Evolutionary conservation across 495 filamentous ascomycete species (phyloP), one percentile per base, ranked within the genome.

Genomic region (Xylona heveae): DNA sequence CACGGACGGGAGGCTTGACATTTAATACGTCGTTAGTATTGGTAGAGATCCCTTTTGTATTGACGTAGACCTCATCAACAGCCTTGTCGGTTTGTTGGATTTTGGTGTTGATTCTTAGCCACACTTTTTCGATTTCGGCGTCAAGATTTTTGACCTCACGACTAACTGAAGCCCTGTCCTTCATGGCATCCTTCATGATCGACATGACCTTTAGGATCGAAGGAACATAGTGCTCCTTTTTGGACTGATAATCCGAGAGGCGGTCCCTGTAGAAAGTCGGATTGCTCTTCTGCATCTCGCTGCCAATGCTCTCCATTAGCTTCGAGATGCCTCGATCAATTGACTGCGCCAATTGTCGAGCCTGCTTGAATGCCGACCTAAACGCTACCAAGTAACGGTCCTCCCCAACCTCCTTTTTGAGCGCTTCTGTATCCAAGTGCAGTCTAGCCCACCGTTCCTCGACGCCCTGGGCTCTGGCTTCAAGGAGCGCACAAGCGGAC

Each of bases 341-440:
- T 1, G 81, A 91, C 36, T 90, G 80, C 42, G 78, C 81, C 79
- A 97, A 83, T 49, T 90, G 85, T 37, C 85, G 70, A 9, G 83
- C 84, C 52, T 94, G 82, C 26, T 73, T 65, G 10, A 80, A 82
- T n/a, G 88, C 85, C 39, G 82, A 80, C 36, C 88, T 66, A 54
- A 97, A 97, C 4, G 93, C 78, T 25, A 88, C 57, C 30, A 97
- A 74, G 88, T 88, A 97, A 18, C 80, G 69, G 43, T 97, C 88
- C 46, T 97, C 88, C 13, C 79, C 80, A 10, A 97, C 63, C 46
- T 95, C 88, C 45, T 75, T 74, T 33, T 80, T 63, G 24, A 97
- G 51, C 19, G 75, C 66, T 42, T 95, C 81, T 2, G 85, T 83
- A 44, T 97, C 85, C 22, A 61, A 61, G 48, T 94, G 75, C 2